A percentile compares a stretch with the other conserved stretches of the same genome.
phyloP scores from a whole-genome alignment of 108 stramenopile genomes.

The Cylindrotheca closterium region DNA sequence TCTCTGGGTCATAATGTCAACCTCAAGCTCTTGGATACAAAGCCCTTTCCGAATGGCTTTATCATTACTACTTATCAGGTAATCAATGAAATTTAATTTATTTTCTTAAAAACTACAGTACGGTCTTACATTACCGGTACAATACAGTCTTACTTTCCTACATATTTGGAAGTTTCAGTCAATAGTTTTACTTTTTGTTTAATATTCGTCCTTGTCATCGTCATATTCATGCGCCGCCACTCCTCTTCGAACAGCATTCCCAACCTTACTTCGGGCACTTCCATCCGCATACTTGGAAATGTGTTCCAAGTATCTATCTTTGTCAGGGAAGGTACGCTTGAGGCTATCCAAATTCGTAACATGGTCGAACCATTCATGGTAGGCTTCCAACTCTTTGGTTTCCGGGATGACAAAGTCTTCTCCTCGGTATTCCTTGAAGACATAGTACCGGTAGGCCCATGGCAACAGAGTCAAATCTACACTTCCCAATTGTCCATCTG shows the following conservation, averaged over 20 bases:
- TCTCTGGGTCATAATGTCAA: not conserved
- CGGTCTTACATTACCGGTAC: no score
- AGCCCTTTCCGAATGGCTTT: constrained; percentile 31
- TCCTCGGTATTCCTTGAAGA: constrained; percentile 85
- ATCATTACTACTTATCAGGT: constrained; percentile 11
- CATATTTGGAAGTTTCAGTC: no score
- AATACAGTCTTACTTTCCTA: no score
- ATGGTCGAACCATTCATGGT: constrained; percentile 76
- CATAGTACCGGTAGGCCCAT: constrained; percentile 78
- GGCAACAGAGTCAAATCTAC: constrained; percentile 76
- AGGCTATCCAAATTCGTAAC: constrained; percentile 67
- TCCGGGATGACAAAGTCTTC: constrained; percentile 55
- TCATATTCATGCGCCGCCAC: constrained; percentile 84
- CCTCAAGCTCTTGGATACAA: constrained; percentile 31
- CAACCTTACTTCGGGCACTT: constrained; percentile 78
- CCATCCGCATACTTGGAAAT: constrained; percentile 86
- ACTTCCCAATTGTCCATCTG: constrained; percentile 53
- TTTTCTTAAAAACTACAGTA: no score
- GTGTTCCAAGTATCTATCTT: constrained; percentile 75
- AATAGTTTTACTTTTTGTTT: not conserved
- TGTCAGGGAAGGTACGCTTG: constrained; percentile 78
- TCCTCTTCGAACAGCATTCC: constrained; percentile 83
- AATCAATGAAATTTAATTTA: not conserved
- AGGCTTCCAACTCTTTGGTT: constrained; percentile 48
- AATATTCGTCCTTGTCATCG: constrained; percentile 77